phyloP scores from a whole-genome alignment of 495 filamentous ascomycete genomes.

The Wilcoxina mikolae region DNA sequence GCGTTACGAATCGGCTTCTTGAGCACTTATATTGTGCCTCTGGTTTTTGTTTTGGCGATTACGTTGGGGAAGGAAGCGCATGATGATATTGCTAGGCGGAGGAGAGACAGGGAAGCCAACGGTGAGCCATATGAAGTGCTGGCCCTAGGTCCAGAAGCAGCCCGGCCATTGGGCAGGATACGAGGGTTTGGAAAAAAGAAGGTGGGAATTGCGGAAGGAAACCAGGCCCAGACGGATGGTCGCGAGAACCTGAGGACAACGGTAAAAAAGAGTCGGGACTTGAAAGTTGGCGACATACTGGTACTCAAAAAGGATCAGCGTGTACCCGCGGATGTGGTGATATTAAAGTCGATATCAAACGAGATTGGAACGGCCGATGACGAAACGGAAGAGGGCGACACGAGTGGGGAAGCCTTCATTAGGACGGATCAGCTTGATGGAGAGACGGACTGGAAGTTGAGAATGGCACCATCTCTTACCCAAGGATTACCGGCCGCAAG shows the following conservation, averaged over 20 bases:
- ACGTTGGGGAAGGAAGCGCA: constrained; percentile 91
- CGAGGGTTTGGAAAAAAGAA: constrained; percentile 27
- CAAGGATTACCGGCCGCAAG: constrained; percentile 55
- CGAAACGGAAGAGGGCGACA: constrained; percentile 19
- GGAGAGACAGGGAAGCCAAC: constrained; percentile 86
- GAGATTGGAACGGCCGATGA: constrained; percentile 36
- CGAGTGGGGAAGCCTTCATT: constrained; percentile 82
- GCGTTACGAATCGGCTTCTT: constrained; percentile 83
- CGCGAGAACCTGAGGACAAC: constrained; percentile 38
- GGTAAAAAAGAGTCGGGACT: constrained; percentile 65
- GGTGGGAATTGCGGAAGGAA: constrained; percentile 35
- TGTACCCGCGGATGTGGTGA: constrained; percentile 85
- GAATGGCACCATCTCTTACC: constrained; percentile 68
- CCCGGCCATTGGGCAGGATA: neutral
- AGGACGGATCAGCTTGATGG: constrained; percentile 95
- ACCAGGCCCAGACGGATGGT: constrained; percentile 34
- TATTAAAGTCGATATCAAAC: constrained; percentile 65
- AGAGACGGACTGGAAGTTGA: constrained; percentile 97
- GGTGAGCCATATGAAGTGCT: constrained; percentile 77
- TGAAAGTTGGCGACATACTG: constrained; percentile 89
- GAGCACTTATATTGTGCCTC: constrained; percentile 81
- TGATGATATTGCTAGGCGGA: constrained; percentile 76
- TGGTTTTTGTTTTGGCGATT: constrained; percentile 80
- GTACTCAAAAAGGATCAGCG: constrained; percentile 82
- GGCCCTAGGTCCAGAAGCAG: constrained; percentile 34